Percentiles rank a stretch among this genome's conserved stretches.
phyloP scores from a whole-genome alignment of 805 yeast genomes.

The Brettanomyces naardenensis region DNA sequence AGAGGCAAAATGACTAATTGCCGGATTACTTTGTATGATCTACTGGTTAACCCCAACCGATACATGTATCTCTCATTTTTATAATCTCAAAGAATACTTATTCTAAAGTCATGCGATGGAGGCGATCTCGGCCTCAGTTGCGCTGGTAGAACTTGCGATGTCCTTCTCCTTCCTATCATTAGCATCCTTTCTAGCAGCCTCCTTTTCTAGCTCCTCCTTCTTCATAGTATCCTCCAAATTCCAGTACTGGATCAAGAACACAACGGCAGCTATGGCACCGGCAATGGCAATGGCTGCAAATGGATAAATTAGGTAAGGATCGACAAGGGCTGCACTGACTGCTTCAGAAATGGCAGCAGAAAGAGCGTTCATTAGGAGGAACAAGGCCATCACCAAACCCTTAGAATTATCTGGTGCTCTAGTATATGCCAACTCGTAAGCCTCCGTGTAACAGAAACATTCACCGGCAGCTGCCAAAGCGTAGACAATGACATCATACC shows the following conservation, averaged over 20 bases:
- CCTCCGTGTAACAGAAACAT: conserved; percentile 43
- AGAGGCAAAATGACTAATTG: too few relatives aligned
- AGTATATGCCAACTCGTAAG: conserved; percentile 45
- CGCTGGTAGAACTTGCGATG: neutral
- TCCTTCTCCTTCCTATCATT: conserved; percentile 3
- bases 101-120: neutral
- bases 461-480: conserved; percentile 41
- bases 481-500: conserved; percentile 25
- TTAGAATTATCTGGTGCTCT: conserved; percentile 45
- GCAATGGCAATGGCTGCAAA: conserved; percentile 32
- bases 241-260: conserved; percentile 22
- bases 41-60: too few relatives aligned
- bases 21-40: too few relatives aligned
- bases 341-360: conserved; percentile 40
- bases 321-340: conserved; percentile 31
- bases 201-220: conserved; percentile 15
- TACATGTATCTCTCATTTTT: too few relatives aligned
- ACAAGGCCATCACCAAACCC: conserved; percentile 42
- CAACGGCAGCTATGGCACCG: conserved; percentile 26
- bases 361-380: conserved; percentile 32
- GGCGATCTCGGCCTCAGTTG: neutral
- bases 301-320: conserved; percentile 36
- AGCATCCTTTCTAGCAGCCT: conserved; percentile 4
- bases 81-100: neutral
- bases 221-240: conserved; percentile 23